Base-by-base conservation (phyloP, 2,329 filamentous ascomycete species). In the Aspergillus phoenicis region DNA sequence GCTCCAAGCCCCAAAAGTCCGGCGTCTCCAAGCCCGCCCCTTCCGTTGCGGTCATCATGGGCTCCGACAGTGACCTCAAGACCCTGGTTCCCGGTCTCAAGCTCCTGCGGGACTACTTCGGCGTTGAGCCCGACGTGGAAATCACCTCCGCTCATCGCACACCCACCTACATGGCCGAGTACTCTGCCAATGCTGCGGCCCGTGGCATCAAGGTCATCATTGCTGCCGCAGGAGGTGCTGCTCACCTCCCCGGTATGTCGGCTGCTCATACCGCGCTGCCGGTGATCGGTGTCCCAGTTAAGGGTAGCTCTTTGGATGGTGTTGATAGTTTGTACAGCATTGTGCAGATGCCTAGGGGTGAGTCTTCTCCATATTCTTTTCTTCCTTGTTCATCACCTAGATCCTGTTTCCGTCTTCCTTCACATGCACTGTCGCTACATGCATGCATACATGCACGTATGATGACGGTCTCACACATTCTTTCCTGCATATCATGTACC, bases 251-350 rank as follows among this genome's bases (percentile, higher is more conserved):
- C 0, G 89, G 90, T n/a, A 92, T 91, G 89, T 76, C 89, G 5
- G 87, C 89, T 0, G 87, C 88, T 1, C 85, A 89, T 71, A 91
- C 89, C 0, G 81, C 86, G 2, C 76, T 93, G 15, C 90, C 90
- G 0, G 90, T 93, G 2, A 91, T 93, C 59, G 90, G 90, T 5
- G 87, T 93, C 0, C 90, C 90, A 0, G 88, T 93, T 26, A 91
- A 89, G 78, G 90, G 88, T 0, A 90, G 87, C 20, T 85, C 87
- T 22, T 77, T 92, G 5, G 90, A 91, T 70, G 90, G 90, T 3
- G 79, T 88, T 62, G 90, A 93, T 71, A 89, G 85, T 63, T 77
- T 93, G 58, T 79, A 89, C 57, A 89, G 86, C 68, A 92, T 92
- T 65, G 89, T 91, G 4, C 89, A 92, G 72, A 92, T 93, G 90